Evolutionary conservation across 148 eudicot species (phyloP).

Genomic region (Rheum nobile): DNA sequence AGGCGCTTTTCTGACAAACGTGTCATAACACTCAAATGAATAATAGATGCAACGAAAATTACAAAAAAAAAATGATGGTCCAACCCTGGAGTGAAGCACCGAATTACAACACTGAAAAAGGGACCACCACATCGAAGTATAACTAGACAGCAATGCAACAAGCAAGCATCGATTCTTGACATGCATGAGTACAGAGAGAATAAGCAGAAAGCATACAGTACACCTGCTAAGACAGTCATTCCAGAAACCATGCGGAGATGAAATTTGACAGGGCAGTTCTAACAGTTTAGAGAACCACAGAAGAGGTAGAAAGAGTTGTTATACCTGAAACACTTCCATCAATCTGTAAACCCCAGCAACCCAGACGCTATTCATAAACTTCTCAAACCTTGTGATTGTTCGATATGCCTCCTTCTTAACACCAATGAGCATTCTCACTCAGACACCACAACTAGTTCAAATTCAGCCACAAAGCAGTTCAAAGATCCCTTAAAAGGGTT

Average conservation of each 20-base stretch:
- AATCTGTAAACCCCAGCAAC: constrained; percentile 45
- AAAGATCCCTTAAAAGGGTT: not conserved
- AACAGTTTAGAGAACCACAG: not conserved
- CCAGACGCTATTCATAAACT: constrained; percentile 47
- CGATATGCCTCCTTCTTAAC: constrained; percentile 23
- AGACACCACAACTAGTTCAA: constrained; percentile 14
- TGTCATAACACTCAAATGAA: not conserved
- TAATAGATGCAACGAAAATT: not conserved
- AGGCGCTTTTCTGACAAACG: not conserved
- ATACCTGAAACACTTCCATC: constrained; percentile 68
- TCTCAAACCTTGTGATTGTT: constrained; percentile 23
- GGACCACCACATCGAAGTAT: not conserved
- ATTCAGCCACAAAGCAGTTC: not conserved
- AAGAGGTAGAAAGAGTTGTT: not conserved
- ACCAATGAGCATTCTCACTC: constrained; percentile 53
- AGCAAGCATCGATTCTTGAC: not conserved
- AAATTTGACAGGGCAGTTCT: not conserved
- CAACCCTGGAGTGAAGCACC: not conserved
- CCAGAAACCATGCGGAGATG: constrained; percentile 2
- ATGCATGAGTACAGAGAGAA: not conserved
- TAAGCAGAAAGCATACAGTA: not conserved
- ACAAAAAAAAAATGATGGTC: not conserved
- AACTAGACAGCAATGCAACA: not conserved
- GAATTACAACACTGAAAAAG: not conserved
- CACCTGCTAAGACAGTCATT: not conserved